Base-by-base conservation (phyloP, 805 yeast genomes). In the Ogataea naganishii region DNA sequence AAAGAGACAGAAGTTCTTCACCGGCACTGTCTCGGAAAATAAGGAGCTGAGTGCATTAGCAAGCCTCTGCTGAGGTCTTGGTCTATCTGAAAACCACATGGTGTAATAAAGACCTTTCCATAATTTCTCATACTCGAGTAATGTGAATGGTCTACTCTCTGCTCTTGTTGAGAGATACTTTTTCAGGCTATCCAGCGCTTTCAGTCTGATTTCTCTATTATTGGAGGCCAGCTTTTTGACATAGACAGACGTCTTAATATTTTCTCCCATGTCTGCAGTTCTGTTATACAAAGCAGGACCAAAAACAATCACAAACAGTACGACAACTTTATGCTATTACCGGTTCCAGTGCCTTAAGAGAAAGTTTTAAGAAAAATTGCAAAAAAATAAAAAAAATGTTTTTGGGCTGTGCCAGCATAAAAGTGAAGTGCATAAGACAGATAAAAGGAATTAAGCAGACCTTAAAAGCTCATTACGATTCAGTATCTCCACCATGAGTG, bases 1-100 rank as follows among this genome's bases (percentile, higher is more conserved):
- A 49, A 86, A 85, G 6, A 47, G 45, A 32, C 60, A 40, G 49
- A 71, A 65, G 53, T 64, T 63, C 5, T 49, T 51, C 4, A 41
- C 39, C 1, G 72, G 62, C 11, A 71, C 58, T 14, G 58, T 56
- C 12, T 60, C 58, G 12, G 69, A 60, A 36, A 62, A 74, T 16
- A 59, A 66, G 53, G 8, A 41, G 28, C 89, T 94, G 38, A 92
- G 60, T 24, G 72, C 75, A 27, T 66, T 69, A 3, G 95, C 94
- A 22, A 92, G 61, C 35, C 77, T 61, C 54, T 86, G 95, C 56
- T 92, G 98, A 15, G 95, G 92, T 44, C 80, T 67, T 17, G 96
- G 95, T 49, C 88, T 73, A 54, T 92, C 98, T 50, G 94, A 72
- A 60, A 80, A 85, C 97, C 98, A 92, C 95, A 92, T 84, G 8